Evolutionary conservation across 345 rosid genomes (phyloP).

Genomic region (Citrus maxima): DNA sequence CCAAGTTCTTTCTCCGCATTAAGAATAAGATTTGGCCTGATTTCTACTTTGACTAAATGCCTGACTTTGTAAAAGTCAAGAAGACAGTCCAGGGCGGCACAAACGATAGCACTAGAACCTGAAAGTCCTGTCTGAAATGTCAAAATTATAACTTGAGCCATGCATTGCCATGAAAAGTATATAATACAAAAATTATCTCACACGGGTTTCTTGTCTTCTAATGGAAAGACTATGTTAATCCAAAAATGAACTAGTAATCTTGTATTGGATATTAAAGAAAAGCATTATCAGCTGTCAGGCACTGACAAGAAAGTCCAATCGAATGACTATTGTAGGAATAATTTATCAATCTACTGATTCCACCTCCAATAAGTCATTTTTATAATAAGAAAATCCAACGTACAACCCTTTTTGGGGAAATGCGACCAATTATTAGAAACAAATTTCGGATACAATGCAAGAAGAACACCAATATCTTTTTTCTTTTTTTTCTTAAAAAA

Average conservation of each 20-base stretch:
- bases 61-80: conserved; percentile 85
- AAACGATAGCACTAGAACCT: conserved; percentile 95
- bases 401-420: no score
- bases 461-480: not conserved
- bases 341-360: not conserved
- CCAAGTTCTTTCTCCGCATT: conserved; percentile 84
- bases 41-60: conserved; percentile 61
- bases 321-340: no score
- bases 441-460: not conserved
- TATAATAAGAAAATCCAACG: no score
- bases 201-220: not conserved
- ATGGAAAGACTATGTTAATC: no score
- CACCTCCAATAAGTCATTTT: not conserved
- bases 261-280: not conserved
- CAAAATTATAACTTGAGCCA: conserved; percentile 17
- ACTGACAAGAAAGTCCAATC: not conserved
- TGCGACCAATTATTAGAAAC: not conserved
- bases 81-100: conserved; percentile 89
- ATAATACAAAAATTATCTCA: no score
- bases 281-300: not conserved
- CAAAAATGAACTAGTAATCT: not conserved
- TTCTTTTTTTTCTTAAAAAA: no score
- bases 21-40: conserved; percentile 76
- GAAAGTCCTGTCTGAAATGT: conserved; percentile 89
- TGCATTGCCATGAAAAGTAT: not conserved